Conservation (phyloP, 2,329 filamentous ascomycete species). For the Fusarium oligoseptatum region DNA sequence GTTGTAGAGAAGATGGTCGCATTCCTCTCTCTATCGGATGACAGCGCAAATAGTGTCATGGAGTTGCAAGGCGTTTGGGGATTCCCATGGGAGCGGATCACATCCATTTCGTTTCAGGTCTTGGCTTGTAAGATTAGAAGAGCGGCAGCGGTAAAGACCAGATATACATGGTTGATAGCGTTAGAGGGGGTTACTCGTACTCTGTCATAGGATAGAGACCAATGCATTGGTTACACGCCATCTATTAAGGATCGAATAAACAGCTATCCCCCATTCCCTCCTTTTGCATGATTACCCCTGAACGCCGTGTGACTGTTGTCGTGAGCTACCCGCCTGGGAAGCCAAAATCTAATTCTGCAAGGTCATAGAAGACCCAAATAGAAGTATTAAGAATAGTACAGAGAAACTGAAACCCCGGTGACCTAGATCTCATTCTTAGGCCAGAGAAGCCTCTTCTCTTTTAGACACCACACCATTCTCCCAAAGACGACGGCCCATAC, state of each 20-base stretch:
- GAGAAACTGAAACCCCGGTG: neutral
- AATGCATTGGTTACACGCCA: neutral
- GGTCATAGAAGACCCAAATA: neutral
- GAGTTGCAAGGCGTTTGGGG: constrained; percentile 44
- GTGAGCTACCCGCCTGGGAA: neutral
- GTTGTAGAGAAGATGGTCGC: constrained; percentile 48
- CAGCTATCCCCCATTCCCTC: neutral
- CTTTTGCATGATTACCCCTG: neutral
- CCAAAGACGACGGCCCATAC: constrained; percentile 77
- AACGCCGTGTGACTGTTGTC: neutral
- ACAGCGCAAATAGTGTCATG: constrained; percentile 9
- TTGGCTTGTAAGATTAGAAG: constrained; percentile 20
- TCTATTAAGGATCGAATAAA: neutral
- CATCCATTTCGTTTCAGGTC: constrained; percentile 7
- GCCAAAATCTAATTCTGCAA: neutral
- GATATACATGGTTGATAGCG: constrained; percentile 2
- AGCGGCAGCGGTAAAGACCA: neutral
- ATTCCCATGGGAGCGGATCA: constrained; percentile 20
- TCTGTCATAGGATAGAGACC: constrained; percentile 1
- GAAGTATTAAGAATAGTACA: neutral
- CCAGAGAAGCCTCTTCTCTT: constrained; percentile 78
- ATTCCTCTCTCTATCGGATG: neutral
- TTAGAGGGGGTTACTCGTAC: neutral
- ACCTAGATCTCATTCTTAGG: constrained; percentile 67
- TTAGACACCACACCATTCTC: constrained; percentile 79